Evolutionary conservation across 1,139 yeast genomes (phyloP).

Genomic region (Arxiozyma slooffiae): DNA sequence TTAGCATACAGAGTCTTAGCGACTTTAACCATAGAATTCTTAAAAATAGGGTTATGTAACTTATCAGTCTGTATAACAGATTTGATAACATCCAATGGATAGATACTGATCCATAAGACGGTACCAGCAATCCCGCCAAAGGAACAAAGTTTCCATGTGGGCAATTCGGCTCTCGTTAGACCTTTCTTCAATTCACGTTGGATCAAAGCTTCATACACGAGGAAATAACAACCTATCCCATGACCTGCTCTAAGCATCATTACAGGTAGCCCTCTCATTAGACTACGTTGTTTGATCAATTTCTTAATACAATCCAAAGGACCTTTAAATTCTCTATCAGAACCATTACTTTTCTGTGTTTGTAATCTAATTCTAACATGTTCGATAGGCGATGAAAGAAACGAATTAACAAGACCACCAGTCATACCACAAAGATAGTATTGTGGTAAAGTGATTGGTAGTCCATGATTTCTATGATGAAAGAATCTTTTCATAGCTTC

Average conservation of each 20-base stretch:
- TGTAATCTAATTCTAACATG: slow-evolving; percentile 87
- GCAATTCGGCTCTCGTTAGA: slow-evolving; percentile 41
- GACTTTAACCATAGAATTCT: slow-evolving; percentile 38
- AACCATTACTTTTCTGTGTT: slow-evolving; percentile 45
- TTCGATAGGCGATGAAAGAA: slow-evolving; percentile 84
- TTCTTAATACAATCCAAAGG: slow-evolving; percentile 72
- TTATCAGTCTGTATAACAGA: slow-evolving; percentile 80
- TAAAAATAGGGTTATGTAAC: slow-evolving; percentile 38
- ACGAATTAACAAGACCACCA: slow-evolving; percentile 82
- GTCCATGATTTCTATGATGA: slow-evolving; percentile 11
- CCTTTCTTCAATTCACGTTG: slow-evolving; percentile 46
- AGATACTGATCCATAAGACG: slow-evolving; percentile 68
- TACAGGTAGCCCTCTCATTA: slow-evolving; percentile 72
- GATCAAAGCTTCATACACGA: slow-evolving; percentile 79
- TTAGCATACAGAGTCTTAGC: slow-evolving; percentile 36
- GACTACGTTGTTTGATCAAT: slow-evolving; percentile 48
- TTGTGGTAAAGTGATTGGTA: slow-evolving; percentile 40
- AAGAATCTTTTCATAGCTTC: slow-evolving; percentile 76
- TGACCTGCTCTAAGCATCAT: slow-evolving; percentile 74
- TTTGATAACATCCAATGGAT: slow-evolving; percentile 80
- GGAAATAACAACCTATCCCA: slow-evolving; percentile 82
- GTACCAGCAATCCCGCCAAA: slow-evolving; percentile 85
- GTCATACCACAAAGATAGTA: slow-evolving; percentile 75
- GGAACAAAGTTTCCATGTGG: slow-evolving; percentile 71
- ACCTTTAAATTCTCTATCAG: slow-evolving; percentile 40